Conservation (phyloP, 2,329 filamentous ascomycete genomes). For the Fusarium oxysporum region DNA sequence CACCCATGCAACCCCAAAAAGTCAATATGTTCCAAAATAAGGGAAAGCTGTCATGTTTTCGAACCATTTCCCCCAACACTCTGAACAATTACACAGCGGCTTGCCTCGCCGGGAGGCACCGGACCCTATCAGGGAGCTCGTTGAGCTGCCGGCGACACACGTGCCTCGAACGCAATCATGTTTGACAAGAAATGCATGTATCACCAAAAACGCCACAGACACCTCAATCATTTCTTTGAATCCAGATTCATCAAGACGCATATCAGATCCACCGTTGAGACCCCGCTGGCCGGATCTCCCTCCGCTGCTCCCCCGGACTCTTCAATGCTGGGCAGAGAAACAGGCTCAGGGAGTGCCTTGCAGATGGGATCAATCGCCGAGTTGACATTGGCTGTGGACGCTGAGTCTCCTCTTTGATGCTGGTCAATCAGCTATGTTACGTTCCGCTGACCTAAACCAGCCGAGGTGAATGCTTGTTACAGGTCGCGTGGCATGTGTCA, state of each 20-base stretch:
- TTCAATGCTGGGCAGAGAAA: slow-evolving; percentile 11
- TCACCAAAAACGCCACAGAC: background rate
- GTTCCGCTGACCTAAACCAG: slow-evolving; percentile 20
- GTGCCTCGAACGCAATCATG: background rate
- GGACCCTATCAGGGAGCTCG: slow-evolving; percentile 1
- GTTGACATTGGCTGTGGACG: slow-evolving; percentile 16
- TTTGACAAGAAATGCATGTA: background rate
- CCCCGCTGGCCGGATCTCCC: slow-evolving; percentile 15
- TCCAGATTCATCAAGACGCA: slow-evolving; percentile 35
- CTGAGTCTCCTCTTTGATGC: slow-evolving; percentile 13
- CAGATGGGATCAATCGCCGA: slow-evolving; percentile 29
- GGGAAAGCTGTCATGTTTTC: background rate
- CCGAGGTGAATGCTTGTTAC: slow-evolving; percentile 35
- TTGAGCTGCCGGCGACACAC: background rate
- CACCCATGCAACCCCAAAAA: slow-evolving; percentile 14
- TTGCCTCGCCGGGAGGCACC: background rate
- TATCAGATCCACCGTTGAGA: slow-evolving; percentile 21
- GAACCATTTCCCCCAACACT: slow-evolving; percentile 1
- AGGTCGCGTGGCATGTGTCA: slow-evolving; percentile 35
- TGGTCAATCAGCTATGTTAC: slow-evolving; percentile 14
- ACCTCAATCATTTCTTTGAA: background rate
- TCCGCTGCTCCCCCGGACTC: slow-evolving; percentile 26
- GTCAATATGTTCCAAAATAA: slow-evolving; percentile 4
- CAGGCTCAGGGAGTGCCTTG: slow-evolving; percentile 30
- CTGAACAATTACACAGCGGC: background rate